A percentile compares a stretch with the other conserved stretches of the same genome.
phyloP scores from a whole-genome alignment of 2,329 filamentous ascomycete species.

The Fusarium pininemorale region DNA sequence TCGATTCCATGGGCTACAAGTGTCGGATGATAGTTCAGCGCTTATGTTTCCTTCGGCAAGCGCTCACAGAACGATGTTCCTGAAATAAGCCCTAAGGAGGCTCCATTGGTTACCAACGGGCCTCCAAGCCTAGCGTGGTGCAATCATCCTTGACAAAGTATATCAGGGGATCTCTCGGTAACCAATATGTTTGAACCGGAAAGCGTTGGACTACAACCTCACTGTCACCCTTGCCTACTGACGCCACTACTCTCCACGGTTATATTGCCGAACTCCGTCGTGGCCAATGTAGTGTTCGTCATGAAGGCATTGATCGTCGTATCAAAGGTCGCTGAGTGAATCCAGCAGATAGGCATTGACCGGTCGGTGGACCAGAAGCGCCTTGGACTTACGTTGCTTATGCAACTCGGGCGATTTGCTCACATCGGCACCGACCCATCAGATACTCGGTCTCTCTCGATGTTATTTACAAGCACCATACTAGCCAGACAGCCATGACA shows the following conservation, averaged over 20 bases:
- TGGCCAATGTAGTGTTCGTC: fast-evolving
- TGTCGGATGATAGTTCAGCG: neutral
- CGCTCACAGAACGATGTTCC: neutral
- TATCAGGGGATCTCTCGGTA: neutral
- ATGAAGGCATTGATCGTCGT: fast-evolving
- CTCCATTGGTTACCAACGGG: too few species aligned
- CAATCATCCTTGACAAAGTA: neutral
- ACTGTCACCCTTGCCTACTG: neutral
- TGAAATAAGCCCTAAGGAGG: neutral
- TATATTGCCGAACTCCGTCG: fast-evolving
- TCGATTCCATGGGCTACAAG: neutral
- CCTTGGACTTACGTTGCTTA: neutral
- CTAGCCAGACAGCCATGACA: too few species aligned
- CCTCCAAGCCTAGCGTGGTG: neutral
- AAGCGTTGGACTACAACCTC: too few species aligned
- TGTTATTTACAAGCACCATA: neutral
- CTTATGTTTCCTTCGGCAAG: neutral
- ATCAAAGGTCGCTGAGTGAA: neutral
- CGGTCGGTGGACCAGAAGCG: neutral
- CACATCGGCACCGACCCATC: neutral
- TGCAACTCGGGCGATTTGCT: neutral
- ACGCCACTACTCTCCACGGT: fast-evolving
- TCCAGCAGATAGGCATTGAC: neutral
- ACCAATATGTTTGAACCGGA: neutral
- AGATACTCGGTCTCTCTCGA: neutral